Conservation (phyloP, 1,139 yeast species). For the Geotrichum klebahnii region DNA sequence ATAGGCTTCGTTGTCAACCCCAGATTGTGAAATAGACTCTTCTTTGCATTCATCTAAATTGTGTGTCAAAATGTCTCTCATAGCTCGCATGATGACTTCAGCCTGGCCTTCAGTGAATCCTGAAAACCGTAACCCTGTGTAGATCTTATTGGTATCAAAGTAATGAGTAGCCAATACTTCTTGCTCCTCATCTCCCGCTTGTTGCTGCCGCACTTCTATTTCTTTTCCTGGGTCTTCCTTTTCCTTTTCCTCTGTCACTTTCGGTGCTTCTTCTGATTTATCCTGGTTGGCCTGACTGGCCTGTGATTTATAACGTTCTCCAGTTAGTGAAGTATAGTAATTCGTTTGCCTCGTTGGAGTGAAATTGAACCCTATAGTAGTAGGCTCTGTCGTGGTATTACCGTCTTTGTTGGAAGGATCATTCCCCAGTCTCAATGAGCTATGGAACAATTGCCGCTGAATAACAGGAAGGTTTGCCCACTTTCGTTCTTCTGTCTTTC, state of each 20-base stretch:
- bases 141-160: constrained; percentile 43
- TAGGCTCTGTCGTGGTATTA: too few species aligned
- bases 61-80: constrained; percentile 38
- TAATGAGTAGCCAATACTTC: constrained; percentile 27
- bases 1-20: constrained; percentile 80
- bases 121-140: constrained; percentile 37
- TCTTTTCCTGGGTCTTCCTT: constrained; percentile 6
- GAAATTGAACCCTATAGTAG: not conserved
- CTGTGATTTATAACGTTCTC: not conserved
- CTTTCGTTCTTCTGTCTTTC: too few species aligned
- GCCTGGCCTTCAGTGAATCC: constrained; percentile 44
- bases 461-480: too few species aligned
- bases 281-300: not conserved
- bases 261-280: not conserved
- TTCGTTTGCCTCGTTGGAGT: constrained; percentile 4
- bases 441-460: too few species aligned
- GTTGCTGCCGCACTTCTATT: constrained; percentile 11
- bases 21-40: constrained; percentile 60
- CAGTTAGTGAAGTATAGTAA: constrained; percentile 8
- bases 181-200: constrained; percentile 8
- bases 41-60: constrained; percentile 55
- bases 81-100: constrained; percentile 39
- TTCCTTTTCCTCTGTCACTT: not conserved
- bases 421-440: not conserved
- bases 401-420: not conserved